phyloP scores from a whole-genome alignment of 2,329 filamentous ascomycete genomes.

The Exophiala sp. region DNA sequence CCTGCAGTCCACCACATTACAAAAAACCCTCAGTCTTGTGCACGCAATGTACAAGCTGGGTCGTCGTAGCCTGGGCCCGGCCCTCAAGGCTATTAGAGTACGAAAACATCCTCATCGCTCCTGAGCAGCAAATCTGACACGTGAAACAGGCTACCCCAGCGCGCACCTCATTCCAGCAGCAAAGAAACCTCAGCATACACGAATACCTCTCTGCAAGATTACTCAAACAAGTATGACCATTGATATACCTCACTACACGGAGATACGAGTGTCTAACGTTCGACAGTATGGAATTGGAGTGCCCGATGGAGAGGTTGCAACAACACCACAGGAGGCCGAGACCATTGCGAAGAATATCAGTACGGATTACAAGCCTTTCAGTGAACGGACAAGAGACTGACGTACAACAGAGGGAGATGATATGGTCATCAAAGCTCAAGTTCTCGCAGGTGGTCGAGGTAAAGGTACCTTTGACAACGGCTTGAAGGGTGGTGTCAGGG shows the following conservation, averaged over 20 bases:
- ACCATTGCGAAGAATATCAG: constrained; percentile 84
- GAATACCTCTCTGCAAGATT: constrained; percentile 96
- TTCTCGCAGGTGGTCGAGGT: constrained; percentile 93
- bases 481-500: constrained; percentile 95
- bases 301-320: constrained; percentile 83
- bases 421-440: constrained; percentile 99
- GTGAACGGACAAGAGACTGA: constrained; percentile 18
- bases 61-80: constrained; percentile 26
- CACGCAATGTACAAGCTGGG: constrained; percentile 28
- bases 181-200: constrained; percentile 89
- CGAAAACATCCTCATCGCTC: background rate
- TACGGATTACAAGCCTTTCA: constrained; percentile 34
- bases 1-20: constrained; percentile 10
- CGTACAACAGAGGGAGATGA: constrained; percentile 66
- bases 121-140: background rate
- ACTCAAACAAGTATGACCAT: constrained; percentile 60
- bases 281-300: constrained; percentile 84
- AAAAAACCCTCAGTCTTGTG: constrained; percentile 6
- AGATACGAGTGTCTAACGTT: constrained; percentile 5
- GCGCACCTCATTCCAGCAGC: constrained; percentile 64
- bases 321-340: constrained; percentile 82
- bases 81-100: constrained; percentile 25
- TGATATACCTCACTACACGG: constrained; percentile 5
- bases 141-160: constrained; percentile 52
- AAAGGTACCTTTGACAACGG: constrained; percentile 98